Evolutionary conservation across 1,284 basidiomycete species (phyloP), one percentile per base, ranked within the genome.

Genomic region (Lignosus rhinocerotis): DNA sequence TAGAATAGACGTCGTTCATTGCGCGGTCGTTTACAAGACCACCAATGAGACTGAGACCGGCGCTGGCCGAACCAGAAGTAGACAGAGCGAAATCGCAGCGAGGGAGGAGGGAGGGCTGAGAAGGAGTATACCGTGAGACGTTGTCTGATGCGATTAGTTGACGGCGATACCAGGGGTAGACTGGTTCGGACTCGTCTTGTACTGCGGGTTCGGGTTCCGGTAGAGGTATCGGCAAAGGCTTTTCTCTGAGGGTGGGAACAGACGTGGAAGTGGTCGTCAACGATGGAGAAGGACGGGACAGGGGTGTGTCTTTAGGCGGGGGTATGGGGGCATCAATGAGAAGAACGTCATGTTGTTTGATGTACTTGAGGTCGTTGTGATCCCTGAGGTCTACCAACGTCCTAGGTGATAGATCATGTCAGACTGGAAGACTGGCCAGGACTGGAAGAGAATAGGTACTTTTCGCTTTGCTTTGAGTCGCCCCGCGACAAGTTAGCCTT

Each of bases 1-100:
- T 86, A 43, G 92, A 79, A 74, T 96, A 98, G 47, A 98, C 80
- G 73, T 98, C 96, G 75, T 97, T 97, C 65, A 89, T 85, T 48
- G 94, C 89, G 36, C 84, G 78, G 70, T 98, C 96, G 49, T 89
- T 85, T 25, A 97, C 94, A 52, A 98, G 86, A 58, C 96, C 96
- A 65, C 96, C 96, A 69, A 98, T 98, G 56, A 98, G 82, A 73
- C 93, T 94, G 62, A 98, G 84, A 67, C 98, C 94, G 21, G 94
- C 94, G 12, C 79, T 83, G 25, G 84, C 69, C 14, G 88, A 88
- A 0, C 91, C 84, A 41, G 84, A 84, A 12, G 92, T 84, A 12
- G 96, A 95, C 19, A 96, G 84, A 2, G 94, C 89, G 67, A 96
- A 93, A 21, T 96, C 96, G 70, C 97, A 98, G 51, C 96, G 90